Evolutionary conservation across 2,329 filamentous ascomycete genomes (phyloP).

Genomic region (Spiromastix sp.): DNA sequence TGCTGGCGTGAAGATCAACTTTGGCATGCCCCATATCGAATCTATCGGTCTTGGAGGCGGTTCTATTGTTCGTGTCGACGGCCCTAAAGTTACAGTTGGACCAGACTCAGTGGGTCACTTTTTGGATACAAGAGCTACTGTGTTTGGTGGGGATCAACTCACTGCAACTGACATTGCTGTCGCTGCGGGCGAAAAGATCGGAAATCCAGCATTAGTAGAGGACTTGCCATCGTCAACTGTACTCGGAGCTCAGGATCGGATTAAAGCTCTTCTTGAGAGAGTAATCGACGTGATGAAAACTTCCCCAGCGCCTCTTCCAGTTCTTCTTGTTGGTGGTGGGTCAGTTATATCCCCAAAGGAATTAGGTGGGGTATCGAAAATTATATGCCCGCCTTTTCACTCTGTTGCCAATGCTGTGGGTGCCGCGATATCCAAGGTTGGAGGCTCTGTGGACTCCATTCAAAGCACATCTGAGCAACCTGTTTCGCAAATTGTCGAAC

Average conservation of each 20-base stretch:
- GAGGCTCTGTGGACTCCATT: slow-evolving; percentile 41
- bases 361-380: slow-evolving; percentile 39
- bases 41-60: slow-evolving; percentile 50
- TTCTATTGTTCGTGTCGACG: slow-evolving; percentile 28
- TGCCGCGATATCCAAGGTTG: slow-evolving; percentile 45
- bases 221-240: slow-evolving; percentile 11
- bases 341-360: slow-evolving; percentile 38
- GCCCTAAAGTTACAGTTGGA: slow-evolving; percentile 36
- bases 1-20: slow-evolving; percentile 49
- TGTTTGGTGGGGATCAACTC: slow-evolving; percentile 44
- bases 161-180: slow-evolving; percentile 44
- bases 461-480: slow-evolving; percentile 28
- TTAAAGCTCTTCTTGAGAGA: slow-evolving; percentile 38
- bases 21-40: slow-evolving; percentile 46
- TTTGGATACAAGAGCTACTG: slow-evolving; percentile 37
- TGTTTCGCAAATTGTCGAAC: slow-evolving; percentile 10
- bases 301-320: slow-evolving; percentile 39
- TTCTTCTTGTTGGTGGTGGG: slow-evolving; percentile 48
- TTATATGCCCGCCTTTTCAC: slow-evolving; percentile 40
- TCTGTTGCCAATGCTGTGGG: slow-evolving; percentile 50
- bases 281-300: slow-evolving; percentile 48
- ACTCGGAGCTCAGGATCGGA: slow-evolving; percentile 17
- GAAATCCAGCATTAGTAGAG: slow-evolving; percentile 14
- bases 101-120: slow-evolving; percentile 47
- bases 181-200: slow-evolving; percentile 13